Evolutionary conservation across 805 yeast species (phyloP).

Genomic region (Myxozyma geophila): DNA sequence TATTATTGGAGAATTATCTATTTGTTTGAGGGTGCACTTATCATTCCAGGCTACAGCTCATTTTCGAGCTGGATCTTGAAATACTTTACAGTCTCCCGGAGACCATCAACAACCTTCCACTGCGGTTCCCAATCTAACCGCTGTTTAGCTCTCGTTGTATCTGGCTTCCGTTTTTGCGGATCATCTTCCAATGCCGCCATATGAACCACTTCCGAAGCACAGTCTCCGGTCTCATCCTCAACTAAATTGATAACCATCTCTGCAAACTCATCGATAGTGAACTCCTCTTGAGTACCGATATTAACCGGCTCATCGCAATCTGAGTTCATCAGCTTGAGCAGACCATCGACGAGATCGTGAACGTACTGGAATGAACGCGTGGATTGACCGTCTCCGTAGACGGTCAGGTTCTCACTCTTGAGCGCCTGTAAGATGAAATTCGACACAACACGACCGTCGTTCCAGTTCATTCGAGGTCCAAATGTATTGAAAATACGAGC

Average conservation of each 20-base stretch:
- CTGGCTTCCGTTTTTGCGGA: constrained; percentile 40
- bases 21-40: no score
- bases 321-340: constrained; percentile 40
- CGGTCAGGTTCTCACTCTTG: constrained; percentile 38
- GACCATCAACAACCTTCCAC: constrained; percentile 39
- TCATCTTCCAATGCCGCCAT: constrained; percentile 39
- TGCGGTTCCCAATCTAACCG: constrained; percentile 39
- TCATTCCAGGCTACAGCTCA: constrained; percentile 1
- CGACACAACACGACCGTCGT: constrained; percentile 42
- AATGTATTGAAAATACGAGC: constrained; percentile 42
- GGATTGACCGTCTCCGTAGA: constrained; percentile 39
- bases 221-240: constrained; percentile 26
- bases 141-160: constrained; percentile 37
- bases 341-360: constrained; percentile 41
- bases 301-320: constrained; percentile 40
- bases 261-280: constrained; percentile 39
- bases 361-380: constrained; percentile 42
- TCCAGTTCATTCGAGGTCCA: constrained; percentile 43
- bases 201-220: constrained; percentile 34
- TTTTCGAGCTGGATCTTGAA: constrained; percentile 35
- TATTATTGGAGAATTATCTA: no score
- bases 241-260: constrained; percentile 38
- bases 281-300: constrained; percentile 41
- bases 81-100: constrained; percentile 39
- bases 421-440: constrained; percentile 41